A percentile compares a stretch with the other conserved stretches of the same genome.
These are phyloP conservation scores for Thielaviopsis punctulata DNA, from an alignment of 2,329 filamentous ascomycete genomes.

Conservation along the genomic window DNA sequence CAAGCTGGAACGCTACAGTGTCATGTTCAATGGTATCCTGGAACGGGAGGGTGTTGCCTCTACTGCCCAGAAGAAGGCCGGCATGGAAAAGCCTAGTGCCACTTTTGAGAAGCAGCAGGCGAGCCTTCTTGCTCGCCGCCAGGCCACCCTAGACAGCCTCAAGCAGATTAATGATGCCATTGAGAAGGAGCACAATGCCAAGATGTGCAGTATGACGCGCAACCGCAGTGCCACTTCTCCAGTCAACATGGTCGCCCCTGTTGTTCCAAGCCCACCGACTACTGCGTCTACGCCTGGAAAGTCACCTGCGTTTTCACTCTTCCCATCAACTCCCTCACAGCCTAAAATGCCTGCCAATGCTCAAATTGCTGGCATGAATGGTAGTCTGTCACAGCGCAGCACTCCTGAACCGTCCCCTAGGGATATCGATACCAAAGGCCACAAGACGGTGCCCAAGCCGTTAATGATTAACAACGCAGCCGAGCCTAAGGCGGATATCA, in stretches of 20 bases:
- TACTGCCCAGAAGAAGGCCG: neutral
- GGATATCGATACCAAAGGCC: neutral
- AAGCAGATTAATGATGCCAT: slow-evolving; percentile 31
- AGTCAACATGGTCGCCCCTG: neutral
- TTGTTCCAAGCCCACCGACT: neutral
- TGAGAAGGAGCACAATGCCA: slow-evolving; percentile 9
- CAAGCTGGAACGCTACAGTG: slow-evolving; percentile 74
- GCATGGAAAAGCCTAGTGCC: neutral
- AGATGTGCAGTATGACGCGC: slow-evolving; percentile 1
- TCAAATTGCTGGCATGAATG: slow-evolving; percentile 3
- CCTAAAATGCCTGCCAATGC: slow-evolving; percentile 4
- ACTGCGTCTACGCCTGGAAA: slow-evolving; percentile 5
- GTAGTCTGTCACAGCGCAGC: neutral
- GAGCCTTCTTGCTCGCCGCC: slow-evolving; percentile 36
- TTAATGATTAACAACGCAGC: neutral
- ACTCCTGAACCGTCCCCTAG: neutral
- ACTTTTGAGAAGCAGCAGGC: slow-evolving; percentile 17
- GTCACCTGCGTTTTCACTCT: slow-evolving; percentile 30
- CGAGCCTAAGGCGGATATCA: neutral
- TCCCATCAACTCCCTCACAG: slow-evolving; percentile 22
- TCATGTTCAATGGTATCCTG: slow-evolving; percentile 76
- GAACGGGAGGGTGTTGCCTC: slow-evolving; percentile 20
- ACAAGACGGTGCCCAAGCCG: neutral
- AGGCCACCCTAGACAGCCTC: slow-evolving; percentile 41
- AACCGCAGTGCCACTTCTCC: slow-evolving; percentile 11